phyloP scores from a whole-genome alignment of 2,329 filamentous ascomycete genomes.

The Fragosphaeria purpurea region DNA sequence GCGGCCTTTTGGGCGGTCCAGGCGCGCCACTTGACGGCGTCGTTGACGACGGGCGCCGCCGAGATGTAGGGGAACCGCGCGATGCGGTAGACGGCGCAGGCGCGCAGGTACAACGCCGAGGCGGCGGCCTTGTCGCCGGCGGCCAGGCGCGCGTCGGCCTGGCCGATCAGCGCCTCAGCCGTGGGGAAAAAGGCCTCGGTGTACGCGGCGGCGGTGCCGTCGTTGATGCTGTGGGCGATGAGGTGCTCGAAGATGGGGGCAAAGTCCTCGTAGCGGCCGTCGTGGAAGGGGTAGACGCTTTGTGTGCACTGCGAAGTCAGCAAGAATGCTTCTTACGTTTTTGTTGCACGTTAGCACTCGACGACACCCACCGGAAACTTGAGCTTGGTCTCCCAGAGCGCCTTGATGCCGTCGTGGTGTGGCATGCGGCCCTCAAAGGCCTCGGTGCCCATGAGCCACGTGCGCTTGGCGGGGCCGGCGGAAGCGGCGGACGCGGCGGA shows the following conservation, averaged over 20 bases:
- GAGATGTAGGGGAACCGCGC: conserved; percentile 55
- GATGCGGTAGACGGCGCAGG: conserved; percentile 64
- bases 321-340: no score
- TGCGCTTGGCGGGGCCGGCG: conserved; percentile 6
- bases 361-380: conserved; percentile 46
- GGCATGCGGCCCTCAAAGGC: conserved; percentile 37
- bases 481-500: no score
- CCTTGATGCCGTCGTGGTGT: conserved; percentile 50
- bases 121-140: conserved; percentile 40
- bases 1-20: conserved; percentile 56
- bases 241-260: conserved; percentile 57
- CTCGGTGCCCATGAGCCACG: conserved; percentile 34
- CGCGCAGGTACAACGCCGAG: conserved; percentile 56
- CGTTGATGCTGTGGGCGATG: conserved; percentile 50
- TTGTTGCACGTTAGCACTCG: no score
- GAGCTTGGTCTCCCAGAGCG: conserved; percentile 70
- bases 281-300: conserved; percentile 66
- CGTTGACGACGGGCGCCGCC: conserved; percentile 26
- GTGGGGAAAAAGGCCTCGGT: conserved; percentile 52
- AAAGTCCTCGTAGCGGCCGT: conserved; percentile 58
- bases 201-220: conserved; percentile 56
- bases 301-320: conserved; percentile 35
- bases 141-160: conserved; percentile 30
- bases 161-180: conserved; percentile 44
- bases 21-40: conserved; percentile 45